Percentiles rank a stretch among this genome's conserved stretches.
Evolutionary conservation across 2,329 filamentous ascomycete species (phyloP).

Genomic region (Setomelanomma holmii): DNA sequence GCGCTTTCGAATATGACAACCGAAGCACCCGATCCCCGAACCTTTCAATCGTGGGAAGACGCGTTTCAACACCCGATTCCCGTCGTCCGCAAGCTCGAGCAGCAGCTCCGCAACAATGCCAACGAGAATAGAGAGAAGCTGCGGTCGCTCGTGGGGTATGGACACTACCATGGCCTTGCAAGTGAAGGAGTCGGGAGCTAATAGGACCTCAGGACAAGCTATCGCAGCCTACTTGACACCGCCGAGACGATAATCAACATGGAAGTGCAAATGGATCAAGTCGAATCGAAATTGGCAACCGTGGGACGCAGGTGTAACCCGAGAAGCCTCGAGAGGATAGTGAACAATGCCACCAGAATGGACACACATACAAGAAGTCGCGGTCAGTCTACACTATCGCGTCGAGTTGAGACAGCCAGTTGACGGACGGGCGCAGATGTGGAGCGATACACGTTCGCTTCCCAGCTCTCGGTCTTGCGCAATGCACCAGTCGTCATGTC

Average conservation of each 20-base stretch:
- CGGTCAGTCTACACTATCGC: slow-evolving; percentile 39
- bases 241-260: slow-evolving; percentile 94
- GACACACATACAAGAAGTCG: slow-evolving; percentile 51
- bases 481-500: slow-evolving; percentile 61
- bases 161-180: background rate
- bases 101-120: slow-evolving; percentile 68
- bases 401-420: slow-evolving; percentile 11
- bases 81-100: slow-evolving; percentile 67
- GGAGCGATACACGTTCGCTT: slow-evolving; percentile 57
- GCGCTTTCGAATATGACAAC: slow-evolving; percentile 53
- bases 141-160: slow-evolving; percentile 70
- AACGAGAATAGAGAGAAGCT: slow-evolving; percentile 71
- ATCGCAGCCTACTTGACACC: slow-evolving; percentile 88
- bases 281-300: slow-evolving; percentile 73
- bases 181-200: slow-evolving; percentile 5
- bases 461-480: slow-evolving; percentile 65
- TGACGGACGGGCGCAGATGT: slow-evolving; percentile 46
- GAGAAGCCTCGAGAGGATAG: slow-evolving; percentile 71
- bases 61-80: slow-evolving; percentile 71
- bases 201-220: slow-evolving; percentile 63
- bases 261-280: slow-evolving; percentile 76
- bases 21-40: slow-evolving; percentile 63
- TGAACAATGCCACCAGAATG: slow-evolving; percentile 62
- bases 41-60: slow-evolving; percentile 69
- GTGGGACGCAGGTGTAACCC: slow-evolving; percentile 83